Conservation (phyloP, 2,329 filamentous ascomycete genomes). For the Diaporthe caulivora region DNA sequence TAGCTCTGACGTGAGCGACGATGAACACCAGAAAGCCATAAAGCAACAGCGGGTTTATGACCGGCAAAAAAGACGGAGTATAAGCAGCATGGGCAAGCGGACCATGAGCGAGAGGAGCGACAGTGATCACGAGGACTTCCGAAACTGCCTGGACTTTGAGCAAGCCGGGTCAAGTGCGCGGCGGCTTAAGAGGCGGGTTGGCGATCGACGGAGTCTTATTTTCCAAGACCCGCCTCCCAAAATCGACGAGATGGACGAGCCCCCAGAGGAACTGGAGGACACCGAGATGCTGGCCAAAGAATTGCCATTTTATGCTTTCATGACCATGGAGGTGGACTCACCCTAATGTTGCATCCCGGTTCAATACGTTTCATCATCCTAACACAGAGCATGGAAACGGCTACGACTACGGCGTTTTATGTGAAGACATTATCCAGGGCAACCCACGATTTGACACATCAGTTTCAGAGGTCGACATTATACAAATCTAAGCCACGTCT, state of each 20-base stretch:
- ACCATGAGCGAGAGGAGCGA: slow-evolving; percentile 66
- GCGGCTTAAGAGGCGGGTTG: slow-evolving; percentile 59
- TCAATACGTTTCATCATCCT: background rate
- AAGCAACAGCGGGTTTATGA: slow-evolving; percentile 57
- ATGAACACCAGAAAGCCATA: slow-evolving; percentile 52
- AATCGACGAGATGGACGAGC: slow-evolving; percentile 68
- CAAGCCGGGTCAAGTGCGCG: slow-evolving; percentile 63
- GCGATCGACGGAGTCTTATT: slow-evolving; percentile 60
- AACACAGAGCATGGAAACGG: background rate
- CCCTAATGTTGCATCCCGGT: slow-evolving; percentile 40
- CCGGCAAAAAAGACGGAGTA: slow-evolving; percentile 60
- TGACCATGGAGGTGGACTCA: slow-evolving; percentile 64
- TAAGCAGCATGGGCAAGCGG: slow-evolving; percentile 64
- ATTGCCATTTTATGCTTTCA: slow-evolving; percentile 64
- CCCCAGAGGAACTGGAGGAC: slow-evolving; percentile 58
- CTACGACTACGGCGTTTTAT: slow-evolving; percentile 4
- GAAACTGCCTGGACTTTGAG: slow-evolving; percentile 53
- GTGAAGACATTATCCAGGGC: slow-evolving; percentile 13
- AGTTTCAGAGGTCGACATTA: background rate
- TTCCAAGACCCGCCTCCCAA: slow-evolving; percentile 64
- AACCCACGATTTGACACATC: slow-evolving; percentile 15
- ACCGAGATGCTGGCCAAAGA: slow-evolving; percentile 60
- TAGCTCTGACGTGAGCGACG: slow-evolving; percentile 54
- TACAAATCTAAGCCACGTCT: background rate
- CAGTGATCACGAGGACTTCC: slow-evolving; percentile 57